Evolutionary conservation across 306 rosid species (phyloP), one percentile per base, ranked within the genome.

Genomic region (Cicer bijugum): DNA sequence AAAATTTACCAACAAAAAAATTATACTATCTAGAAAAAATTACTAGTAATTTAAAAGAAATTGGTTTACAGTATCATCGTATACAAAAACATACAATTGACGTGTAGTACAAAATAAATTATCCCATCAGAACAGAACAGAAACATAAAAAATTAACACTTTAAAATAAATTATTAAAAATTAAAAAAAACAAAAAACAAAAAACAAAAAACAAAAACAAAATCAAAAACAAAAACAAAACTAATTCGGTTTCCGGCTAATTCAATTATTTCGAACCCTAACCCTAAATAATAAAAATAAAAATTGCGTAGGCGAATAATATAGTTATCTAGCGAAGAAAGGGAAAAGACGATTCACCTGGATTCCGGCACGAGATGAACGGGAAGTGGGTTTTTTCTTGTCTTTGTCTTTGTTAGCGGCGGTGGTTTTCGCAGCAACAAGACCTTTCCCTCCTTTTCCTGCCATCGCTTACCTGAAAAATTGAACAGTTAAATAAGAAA

Each of bases 361-460:
- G 55, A 93, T 93, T 64, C 98, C 97, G 1, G 98, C 98, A 53
- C 98, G 98, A 19, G 98, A 91, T 2, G 98, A 93, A 2, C 97
- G 90, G n/a, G 98, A 93, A 79, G 86, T 87, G 0, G 98, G 97
- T 80, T 82, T 82, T 68, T 93, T 93, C 90, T 93, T 93, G 43
- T 93, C 97, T 33, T 91, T 89, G 76, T 89, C 97, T 69, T 87
- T 93, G 96, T 83, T 93, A 8, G 96, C 98, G 0, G 97, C 86
- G 0, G 98, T 88, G 50, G 98, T 93, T 68, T 93, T 93, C 11
- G 89, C 89, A 6, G 98, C 98, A 75, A 93, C 59, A 58, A 93
- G 98, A 47, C 98, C 98, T 75, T 93, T 93, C 23, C 97, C 98
- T 37, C 98, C 98, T 84, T 93, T 93, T 35, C 98, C 98, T 45